These are phyloP conservation scores for Pascua guehoae DNA, from an alignment of 1,284 basidiomycete species.

Conservation along the genomic window DNA sequence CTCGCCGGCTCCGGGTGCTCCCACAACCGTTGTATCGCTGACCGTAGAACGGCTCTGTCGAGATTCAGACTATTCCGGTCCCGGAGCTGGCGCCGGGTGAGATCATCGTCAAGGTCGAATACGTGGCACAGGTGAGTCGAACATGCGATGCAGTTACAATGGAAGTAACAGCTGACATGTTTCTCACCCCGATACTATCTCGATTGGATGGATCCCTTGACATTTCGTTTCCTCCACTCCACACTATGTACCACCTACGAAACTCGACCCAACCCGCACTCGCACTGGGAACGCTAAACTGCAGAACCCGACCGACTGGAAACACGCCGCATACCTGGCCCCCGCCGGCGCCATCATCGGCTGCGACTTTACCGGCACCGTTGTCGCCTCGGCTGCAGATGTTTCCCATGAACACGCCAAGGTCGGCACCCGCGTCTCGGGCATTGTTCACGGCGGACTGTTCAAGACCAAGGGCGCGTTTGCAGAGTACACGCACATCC, in stretches of 20 bases:
- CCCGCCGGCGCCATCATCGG: conserved; percentile 7
- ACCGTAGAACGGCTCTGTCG: conserved; percentile 5
- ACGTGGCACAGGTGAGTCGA: conserved; percentile 31
- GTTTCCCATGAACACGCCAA: conserved; percentile 5
- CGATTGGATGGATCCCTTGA: too few relatives aligned
- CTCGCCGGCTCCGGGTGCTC: too few relatives aligned
- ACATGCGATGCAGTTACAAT: neutral
- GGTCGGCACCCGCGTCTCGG: conserved; percentile 53
- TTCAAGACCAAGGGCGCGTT: conserved; percentile 43
- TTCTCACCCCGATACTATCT: too few relatives aligned
- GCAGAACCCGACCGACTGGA: conserved; percentile 46
- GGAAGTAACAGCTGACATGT: too few relatives aligned
- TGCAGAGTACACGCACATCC: conserved; percentile 49
- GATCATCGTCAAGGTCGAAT: conserved; percentile 42
- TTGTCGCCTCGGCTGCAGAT: conserved; percentile 28
- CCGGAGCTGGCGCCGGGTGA: conserved; percentile 36
- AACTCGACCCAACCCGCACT: too few relatives aligned
- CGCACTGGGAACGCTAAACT: too few relatives aligned
- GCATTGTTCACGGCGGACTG: conserved; percentile 52
- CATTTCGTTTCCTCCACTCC: neutral
- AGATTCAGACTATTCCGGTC: conserved; percentile 29
- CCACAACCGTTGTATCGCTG: neutral
- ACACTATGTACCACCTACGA: too few relatives aligned
- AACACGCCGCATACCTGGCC: conserved; percentile 14
- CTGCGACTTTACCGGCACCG: conserved; percentile 50